Evolutionary conservation across 2,329 filamentous ascomycete species (phyloP), one percentile per base, ranked within the genome.

Genomic region (Clarireedia monteithiana): DNA sequence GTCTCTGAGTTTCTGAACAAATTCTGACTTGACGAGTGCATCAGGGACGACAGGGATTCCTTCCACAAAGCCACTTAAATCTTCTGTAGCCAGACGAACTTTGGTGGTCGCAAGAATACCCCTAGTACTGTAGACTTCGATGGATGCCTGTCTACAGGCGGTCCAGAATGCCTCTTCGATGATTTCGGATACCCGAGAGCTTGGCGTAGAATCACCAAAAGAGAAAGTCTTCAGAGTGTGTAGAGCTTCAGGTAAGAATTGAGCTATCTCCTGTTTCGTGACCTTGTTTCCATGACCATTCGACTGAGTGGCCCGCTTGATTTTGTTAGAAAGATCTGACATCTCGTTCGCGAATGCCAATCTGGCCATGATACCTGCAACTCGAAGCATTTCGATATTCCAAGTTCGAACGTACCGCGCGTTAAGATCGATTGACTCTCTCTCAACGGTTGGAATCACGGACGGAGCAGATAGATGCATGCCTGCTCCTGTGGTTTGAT

Each of bases 141-240:
- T 90, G 0, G 83, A 86, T 2, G 89, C 84, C 60, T 86, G 86
- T 68, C 83, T 86, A 66, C 88, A 94, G 60, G 89, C 91, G 38
- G 84, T 95, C 94, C 94, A 99, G 69, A 99, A 99, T 0, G 91
- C 89, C 71, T 96, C 89, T 67, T 96, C 91, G 53, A 99, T 89
- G 59, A 89, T 86, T 66, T 90, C 84, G 0, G 91, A 89, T 20
- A 97, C 88, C 58, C 88, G 80, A 0, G 81, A 80, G 59, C 88
- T 95, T 1, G 94, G 94, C 0, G 95, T 97, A 1, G 94, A 96
- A 66, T 96, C 89, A 39, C 79, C 80, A 63, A 94, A 95, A 0
- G 88, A 89, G 68, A 94, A 99, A 17, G 94, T 92, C 63, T 89
- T 88, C 58, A 94, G 79, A 3, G 87, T 85, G 68, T 96, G 91